Evolutionary conservation across 805 yeast genomes (phyloP).

Genomic region (Kregervanrija fluxuum): DNA sequence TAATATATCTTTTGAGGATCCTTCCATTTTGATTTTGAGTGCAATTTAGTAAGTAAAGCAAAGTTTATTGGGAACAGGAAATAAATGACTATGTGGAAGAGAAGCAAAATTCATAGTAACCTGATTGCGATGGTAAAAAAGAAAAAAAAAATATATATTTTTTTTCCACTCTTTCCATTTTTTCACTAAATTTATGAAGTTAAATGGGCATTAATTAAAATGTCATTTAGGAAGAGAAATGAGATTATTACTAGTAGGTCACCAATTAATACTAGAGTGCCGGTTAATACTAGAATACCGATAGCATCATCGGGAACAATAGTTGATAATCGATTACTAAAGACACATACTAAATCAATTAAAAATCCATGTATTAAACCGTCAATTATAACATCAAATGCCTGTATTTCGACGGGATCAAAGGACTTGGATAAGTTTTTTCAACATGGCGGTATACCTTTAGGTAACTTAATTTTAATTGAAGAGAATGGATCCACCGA

Average conservation of each 20-base stretch:
- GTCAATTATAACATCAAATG: constrained; percentile 60
- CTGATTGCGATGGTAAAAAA: too few species aligned
- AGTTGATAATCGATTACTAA: neutral
- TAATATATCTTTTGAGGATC: neutral
- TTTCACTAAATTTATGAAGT: neutral
- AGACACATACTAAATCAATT: neutral
- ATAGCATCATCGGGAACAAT: neutral
- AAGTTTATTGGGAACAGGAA: too few species aligned
- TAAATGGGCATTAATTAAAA: constrained; percentile 12
- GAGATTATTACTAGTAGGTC: constrained; percentile 32
- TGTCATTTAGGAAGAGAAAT: constrained; percentile 57
- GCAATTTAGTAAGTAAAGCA: too few species aligned
- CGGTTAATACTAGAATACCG: neutral
- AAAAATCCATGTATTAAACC: constrained; percentile 63
- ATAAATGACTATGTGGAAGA: too few species aligned
- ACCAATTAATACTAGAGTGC: neutral
- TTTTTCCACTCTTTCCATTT: neutral
- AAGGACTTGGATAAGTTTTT: constrained; percentile 66
- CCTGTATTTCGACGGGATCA: constrained; percentile 76
- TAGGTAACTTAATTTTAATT: constrained; percentile 61
- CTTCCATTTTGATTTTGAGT: neutral
- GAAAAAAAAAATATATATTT: too few species aligned
- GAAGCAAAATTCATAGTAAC: too few species aligned
- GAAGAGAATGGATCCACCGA: constrained; percentile 90
- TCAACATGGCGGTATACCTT: constrained; percentile 79